A percentile compares a stretch with the other conserved stretches of the same genome.
Evolutionary conservation across 805 yeast species (phyloP).

Genomic region (Metschnikowia proteae): DNA sequence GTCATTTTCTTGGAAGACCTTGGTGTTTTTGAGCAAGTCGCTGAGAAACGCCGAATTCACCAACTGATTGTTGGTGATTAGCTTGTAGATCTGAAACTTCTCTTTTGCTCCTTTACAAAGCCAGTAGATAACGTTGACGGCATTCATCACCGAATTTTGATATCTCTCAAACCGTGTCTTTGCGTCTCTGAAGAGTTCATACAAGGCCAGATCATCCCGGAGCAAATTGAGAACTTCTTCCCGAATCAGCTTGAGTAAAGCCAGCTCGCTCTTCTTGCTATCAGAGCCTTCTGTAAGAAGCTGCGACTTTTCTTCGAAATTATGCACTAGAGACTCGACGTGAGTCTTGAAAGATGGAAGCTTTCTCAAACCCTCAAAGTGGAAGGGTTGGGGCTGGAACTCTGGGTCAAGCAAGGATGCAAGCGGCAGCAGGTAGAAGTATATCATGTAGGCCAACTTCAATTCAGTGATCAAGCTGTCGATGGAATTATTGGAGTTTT

Average conservation of each 20-base stretch:
- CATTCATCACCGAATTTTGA: conserved; percentile 24
- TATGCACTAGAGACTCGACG: conserved; percentile 24
- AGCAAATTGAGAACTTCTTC: conserved; percentile 13
- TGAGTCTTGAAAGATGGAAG: conserved; percentile 35
- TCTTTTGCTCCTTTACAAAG: conserved; percentile 20
- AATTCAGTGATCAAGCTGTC: conserved; percentile 37
- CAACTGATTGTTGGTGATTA: conserved; percentile 28
- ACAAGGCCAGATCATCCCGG: conserved; percentile 14
- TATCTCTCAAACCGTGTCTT: conserved; percentile 22
- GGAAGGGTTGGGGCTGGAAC: conserved; percentile 12
- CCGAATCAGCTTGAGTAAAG: conserved; percentile 4
- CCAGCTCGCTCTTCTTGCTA: neutral
- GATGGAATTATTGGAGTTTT: conserved; percentile 39
- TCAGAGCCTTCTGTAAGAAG: neutral
- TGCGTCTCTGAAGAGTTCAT: conserved; percentile 16
- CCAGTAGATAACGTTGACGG: conserved; percentile 23
- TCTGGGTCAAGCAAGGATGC: conserved; percentile 21
- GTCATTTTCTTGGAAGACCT: conserved; percentile 4
- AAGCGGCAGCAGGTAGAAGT: conserved; percentile 38
- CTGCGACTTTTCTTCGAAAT: conserved; percentile 6
- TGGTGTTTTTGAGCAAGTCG: conserved; percentile 18
- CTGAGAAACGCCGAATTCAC: conserved; percentile 24
- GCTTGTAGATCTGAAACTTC: conserved; percentile 31
- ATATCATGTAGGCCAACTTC: conserved; percentile 36
- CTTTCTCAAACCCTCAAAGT: conserved; percentile 26